Base-by-base conservation (phyloP, 2,329 filamentous ascomycete species). In the Colletotrichum endophyticum region DNA sequence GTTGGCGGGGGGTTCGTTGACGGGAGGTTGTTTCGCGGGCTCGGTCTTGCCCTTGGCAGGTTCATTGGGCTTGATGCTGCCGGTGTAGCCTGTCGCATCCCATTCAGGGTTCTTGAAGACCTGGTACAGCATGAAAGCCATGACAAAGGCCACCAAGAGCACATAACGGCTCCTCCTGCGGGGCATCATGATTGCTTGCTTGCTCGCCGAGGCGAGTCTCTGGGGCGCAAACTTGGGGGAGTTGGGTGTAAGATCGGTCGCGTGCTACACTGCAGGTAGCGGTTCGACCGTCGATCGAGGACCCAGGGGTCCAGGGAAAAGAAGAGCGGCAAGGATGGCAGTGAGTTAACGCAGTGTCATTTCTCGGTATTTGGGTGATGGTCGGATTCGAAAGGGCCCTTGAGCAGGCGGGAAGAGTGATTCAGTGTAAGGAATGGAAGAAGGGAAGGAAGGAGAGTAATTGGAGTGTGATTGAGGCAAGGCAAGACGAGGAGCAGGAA, bases 81-180 rank as follows among this genome's bases (percentile, higher is more conserved):
- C 66, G 16, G 61, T 70, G 59, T 57, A 67, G 39, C 73, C 56
- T 64, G 70, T 59, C 49, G 79, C 78, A 53, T 83, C 80, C 84
- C 84, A 85, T 36, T 78, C 78, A 34, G 87, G 85, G 78, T 86
- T 88, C 72, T 85, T 83, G 53, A 85, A 84, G 72, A 88, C 83
- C 75, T 89, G 89, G 80, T 90, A 90, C 68, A 92, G 83, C 69
- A 91, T 86, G 76, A 93, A 85, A 66, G 92, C 83, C 66, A 91
- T 83, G 73, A 92, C 82, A 77, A 90, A 83, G 71, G 91, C 88
- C 79, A 89, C 89, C 77, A 91, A 81, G 39, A 91, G 82, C 77
- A 93, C 92, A 73, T 92, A 86, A 75, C 92, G 90, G 81, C 93
- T 93, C 81, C 92, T 88, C 80, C 93, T 87, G 68, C 92, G 90